Percentiles rank a stretch among this genome's conserved stretches.
Conservation (phyloP, 768 basidiomycete species). For the Imleria badia region DNA sequence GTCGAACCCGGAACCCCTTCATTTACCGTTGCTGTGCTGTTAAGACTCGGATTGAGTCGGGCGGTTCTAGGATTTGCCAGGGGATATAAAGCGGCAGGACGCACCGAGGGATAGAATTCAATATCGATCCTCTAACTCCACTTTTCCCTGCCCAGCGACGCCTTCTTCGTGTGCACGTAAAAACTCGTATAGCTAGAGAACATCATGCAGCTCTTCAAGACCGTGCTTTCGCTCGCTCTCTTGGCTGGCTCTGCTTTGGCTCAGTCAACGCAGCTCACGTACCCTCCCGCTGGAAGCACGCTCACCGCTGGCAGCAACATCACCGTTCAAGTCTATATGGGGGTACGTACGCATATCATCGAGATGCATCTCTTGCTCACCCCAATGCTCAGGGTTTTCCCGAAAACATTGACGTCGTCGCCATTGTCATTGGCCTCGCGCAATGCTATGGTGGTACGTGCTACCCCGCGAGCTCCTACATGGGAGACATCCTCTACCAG, state of each 20-base stretch:
- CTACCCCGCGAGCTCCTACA: conserved; percentile 17
- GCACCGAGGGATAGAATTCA: background rate
- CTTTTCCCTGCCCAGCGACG: background rate
- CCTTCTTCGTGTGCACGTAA: background rate
- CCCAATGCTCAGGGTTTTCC: conserved; percentile 12
- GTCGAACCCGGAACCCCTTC: background rate
- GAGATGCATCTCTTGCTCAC: background rate
- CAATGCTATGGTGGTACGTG: conserved; percentile 25
- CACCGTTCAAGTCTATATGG: conserved; percentile 20
- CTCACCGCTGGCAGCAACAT: conserved; percentile 7
- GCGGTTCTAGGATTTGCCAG: background rate
- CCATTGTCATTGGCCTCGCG: conserved; percentile 33
- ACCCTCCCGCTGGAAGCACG: conserved; percentile 7
- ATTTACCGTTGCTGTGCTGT: background rate
- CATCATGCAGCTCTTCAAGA: conserved; percentile 19
- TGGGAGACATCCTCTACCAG: conserved; percentile 36
- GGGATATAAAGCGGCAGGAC: conserved; percentile 17
- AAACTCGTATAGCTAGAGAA: background rate
- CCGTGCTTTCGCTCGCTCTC: conserved; percentile 12
- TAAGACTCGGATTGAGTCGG: background rate
- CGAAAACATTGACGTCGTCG: conserved; percentile 27
- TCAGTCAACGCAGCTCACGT: conserved; percentile 11
- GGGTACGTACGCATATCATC: conserved; percentile 5
- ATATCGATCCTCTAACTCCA: background rate
- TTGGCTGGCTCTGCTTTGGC: conserved; percentile 14